Percentiles rank a stretch among this genome's conserved stretches.
These are phyloP conservation scores for Boletus pseudo-olivaceus DNA, from an alignment of 768 basidiomycete genomes.

Conservation along the genomic window DNA sequence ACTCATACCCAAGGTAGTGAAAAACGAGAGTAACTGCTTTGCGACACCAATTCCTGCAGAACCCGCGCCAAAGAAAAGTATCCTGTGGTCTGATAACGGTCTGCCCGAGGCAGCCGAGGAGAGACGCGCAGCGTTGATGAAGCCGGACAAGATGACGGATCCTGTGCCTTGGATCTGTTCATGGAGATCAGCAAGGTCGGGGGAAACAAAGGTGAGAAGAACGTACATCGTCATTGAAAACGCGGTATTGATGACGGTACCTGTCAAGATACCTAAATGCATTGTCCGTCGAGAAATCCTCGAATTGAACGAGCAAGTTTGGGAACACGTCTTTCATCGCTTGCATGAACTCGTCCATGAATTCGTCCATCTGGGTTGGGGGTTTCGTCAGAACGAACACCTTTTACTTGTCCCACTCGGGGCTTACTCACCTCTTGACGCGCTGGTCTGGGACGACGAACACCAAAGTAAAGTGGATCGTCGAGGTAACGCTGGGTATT, in stretches of 20 bases:
- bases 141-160: constrained; percentile 71
- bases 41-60: constrained; percentile 54
- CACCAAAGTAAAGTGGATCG: constrained; percentile 75
- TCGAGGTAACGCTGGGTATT: constrained; percentile 63
- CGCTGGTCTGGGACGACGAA: constrained; percentile 51
- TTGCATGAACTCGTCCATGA: constrained; percentile 76
- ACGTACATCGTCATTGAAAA: constrained; percentile 74
- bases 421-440: constrained; percentile 37
- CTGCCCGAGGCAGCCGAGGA: constrained; percentile 45
- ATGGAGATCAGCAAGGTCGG: not conserved
- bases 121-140: constrained; percentile 67
- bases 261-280: constrained; percentile 71
- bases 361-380: constrained; percentile 53
- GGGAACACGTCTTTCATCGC: constrained; percentile 66
- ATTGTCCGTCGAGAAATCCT: constrained; percentile 76
- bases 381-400: not conserved
- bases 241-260: constrained; percentile 54
- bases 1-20: constrained; percentile 50
- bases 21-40: constrained; percentile 47
- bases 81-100: constrained; percentile 46
- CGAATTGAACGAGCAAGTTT: constrained; percentile 66
- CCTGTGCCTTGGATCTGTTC: constrained; percentile 67
- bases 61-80: constrained; percentile 57
- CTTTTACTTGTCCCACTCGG: not conserved
- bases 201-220: not conserved